A percentile compares a stretch with the other conserved stretches of the same genome.
Evolutionary conservation across 352 stramenopile genomes (phyloP).

Genomic region (Pythium plurisporium): DNA sequence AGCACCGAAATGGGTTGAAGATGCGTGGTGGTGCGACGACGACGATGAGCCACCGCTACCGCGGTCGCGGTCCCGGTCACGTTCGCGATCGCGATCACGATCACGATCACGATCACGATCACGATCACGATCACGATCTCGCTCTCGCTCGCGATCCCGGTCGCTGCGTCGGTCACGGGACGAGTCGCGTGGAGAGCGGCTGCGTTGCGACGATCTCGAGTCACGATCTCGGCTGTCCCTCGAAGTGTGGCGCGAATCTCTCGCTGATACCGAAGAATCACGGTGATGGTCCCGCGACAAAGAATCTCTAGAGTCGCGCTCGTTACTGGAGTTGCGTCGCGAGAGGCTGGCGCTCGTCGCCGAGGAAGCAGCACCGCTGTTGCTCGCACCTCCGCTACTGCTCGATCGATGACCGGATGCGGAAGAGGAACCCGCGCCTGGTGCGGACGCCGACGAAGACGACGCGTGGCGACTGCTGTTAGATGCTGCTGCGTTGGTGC

Average conservation of each 20-base stretch:
- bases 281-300: constrained; percentile 26
- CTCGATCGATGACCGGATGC: constrained; percentile 13
- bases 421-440: constrained; percentile 10
- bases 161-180: constrained; percentile 24
- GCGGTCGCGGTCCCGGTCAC: constrained; percentile 20
- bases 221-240: constrained; percentile 16
- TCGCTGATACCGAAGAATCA: constrained; percentile 15
- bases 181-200: constrained; percentile 16
- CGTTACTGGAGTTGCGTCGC: constrained; percentile 36
- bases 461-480: constrained; percentile 14
- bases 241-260: constrained; percentile 15
- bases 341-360: constrained; percentile 17
- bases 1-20: constrained; percentile 38
- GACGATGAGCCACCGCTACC: constrained; percentile 18
- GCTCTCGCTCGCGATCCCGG: constrained; percentile 26
- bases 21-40: constrained; percentile 5
- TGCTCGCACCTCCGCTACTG: neutral
- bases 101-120: constrained; percentile 26
- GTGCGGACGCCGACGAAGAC: neutral
- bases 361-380: neutral
- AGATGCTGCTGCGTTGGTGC: constrained; percentile 9
- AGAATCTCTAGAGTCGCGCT: constrained; percentile 16
- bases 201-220: constrained; percentile 17
- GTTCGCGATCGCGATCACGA: constrained; percentile 10
- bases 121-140: constrained; percentile 18